These are phyloP conservation scores for Claviceps spartinae DNA, from an alignment of 2,329 filamentous ascomycete genomes.

Conservation along the genomic window DNA sequence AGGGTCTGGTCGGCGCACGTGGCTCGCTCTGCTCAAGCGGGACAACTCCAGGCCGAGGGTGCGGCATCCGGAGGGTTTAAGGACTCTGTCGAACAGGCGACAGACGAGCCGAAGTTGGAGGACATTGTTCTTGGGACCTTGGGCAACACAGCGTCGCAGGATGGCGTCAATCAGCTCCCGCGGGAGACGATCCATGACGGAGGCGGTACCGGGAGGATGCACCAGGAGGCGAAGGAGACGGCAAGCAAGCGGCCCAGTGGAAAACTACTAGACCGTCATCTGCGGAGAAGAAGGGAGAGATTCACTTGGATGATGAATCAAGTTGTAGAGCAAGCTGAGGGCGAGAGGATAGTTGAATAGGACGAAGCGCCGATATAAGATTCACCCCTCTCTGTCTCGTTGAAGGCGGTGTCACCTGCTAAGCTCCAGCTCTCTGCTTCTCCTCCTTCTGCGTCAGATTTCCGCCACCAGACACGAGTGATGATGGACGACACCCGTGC, in stretches of 20 bases:
- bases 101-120: conserved; percentile 35
- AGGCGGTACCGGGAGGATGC: neutral
- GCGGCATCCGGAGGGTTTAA: conserved; percentile 31
- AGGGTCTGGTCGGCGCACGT: conserved; percentile 19
- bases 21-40: conserved; percentile 27
- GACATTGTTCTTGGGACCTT: conserved; percentile 30
- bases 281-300: neutral
- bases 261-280: neutral
- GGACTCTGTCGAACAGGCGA: conserved; percentile 31
- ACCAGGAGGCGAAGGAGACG: neutral
- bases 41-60: conserved; percentile 38
- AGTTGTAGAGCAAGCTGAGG: too few relatives aligned
- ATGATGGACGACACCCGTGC: too few relatives aligned
- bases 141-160: conserved; percentile 27
- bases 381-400: too few relatives aligned
- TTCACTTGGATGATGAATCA: too few relatives aligned
- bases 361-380: too few relatives aligned
- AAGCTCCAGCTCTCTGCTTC: too few relatives aligned
- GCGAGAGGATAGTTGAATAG: too few relatives aligned
- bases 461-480: too few relatives aligned
- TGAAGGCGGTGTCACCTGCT: too few relatives aligned
- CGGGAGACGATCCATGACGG: conserved; percentile 31
- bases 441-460: too few relatives aligned
- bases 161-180: conserved; percentile 34
- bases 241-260: neutral